Conservation (phyloP, 306 rosid species). For the Acmispon strigosus region DNA sequence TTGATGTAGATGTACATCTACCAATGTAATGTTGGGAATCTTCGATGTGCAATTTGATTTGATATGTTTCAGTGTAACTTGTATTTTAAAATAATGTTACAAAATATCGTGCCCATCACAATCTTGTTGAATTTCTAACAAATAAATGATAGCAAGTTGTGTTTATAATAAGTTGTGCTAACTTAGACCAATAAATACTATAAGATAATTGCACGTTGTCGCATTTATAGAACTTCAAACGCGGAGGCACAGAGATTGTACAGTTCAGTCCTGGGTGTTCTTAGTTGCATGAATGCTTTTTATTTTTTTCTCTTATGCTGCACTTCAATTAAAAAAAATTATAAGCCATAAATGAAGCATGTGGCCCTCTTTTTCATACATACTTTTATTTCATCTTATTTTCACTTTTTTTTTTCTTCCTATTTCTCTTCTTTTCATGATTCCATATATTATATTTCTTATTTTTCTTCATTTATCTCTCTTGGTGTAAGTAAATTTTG, state of each 20-base stretch:
- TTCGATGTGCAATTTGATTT: not conserved
- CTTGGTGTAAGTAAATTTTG: no score
- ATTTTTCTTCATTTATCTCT: no score
- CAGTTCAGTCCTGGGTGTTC: slow-evolving; percentile 1
- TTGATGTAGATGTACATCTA: not conserved
- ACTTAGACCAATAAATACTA: not conserved
- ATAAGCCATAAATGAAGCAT: not conserved
- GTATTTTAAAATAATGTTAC: not conserved
- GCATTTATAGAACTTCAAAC: slow-evolving; percentile 7
- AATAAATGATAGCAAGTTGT: not conserved
- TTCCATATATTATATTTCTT: no score
- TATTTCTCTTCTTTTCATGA: no score
- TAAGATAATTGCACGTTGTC: slow-evolving; percentile 10
- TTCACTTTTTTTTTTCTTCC: no score
- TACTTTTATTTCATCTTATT: no score
- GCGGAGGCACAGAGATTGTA: not conserved
- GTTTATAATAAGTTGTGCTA: not conserved
- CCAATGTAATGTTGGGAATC: not conserved
- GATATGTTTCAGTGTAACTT: not conserved
- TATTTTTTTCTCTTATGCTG: not conserved
- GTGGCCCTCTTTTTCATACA: not conserved
- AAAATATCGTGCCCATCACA: no score
- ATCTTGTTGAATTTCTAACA: not conserved
- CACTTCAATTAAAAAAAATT: not conserved
- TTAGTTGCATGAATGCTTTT: not conserved